Evolutionary conservation across 768 basidiomycete genomes (phyloP).

Genomic region (Mrakia hoshinonis): DNA sequence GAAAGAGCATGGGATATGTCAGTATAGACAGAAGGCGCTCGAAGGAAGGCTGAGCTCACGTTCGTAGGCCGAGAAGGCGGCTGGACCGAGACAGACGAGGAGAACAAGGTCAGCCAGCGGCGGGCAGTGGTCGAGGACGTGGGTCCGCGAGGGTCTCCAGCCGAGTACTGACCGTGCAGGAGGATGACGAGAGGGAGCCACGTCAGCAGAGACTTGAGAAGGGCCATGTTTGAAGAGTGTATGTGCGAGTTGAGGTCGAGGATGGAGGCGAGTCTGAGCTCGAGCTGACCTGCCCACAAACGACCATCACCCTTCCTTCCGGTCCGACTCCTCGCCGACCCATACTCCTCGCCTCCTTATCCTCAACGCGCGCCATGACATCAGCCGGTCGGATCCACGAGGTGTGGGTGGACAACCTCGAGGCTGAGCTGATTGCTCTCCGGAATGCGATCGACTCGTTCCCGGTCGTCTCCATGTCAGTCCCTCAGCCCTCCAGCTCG

Average conservation of each 20-base stretch:
- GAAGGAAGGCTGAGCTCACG: neutral
- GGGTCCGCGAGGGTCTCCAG: no score
- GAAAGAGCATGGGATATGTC: neutral
- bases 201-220: neutral
- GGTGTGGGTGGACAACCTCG: constrained; percentile 90
- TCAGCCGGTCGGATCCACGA: constrained; percentile 56
- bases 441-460: constrained; percentile 79
- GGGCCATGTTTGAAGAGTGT: neutral
- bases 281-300: neutral
- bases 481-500: neutral
- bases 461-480: constrained; percentile 86
- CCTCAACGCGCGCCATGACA: constrained; percentile 8
- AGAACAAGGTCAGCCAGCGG: neutral
- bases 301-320: constrained; percentile 1
- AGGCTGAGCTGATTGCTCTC: constrained; percentile 80
- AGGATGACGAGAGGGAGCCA: neutral
- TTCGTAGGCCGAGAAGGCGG: constrained; percentile 23
- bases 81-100: neutral
- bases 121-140: no score
- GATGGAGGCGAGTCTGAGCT: neutral
- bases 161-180: constrained; percentile 13
- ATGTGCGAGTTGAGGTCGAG: neutral
- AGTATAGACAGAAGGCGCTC: neutral
- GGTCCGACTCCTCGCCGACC: neutral
- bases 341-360: neutral